These are phyloP conservation scores for Ailanthus altissimus DNA, from an alignment of 345 rosid genomes.

Conservation along the genomic window DNA sequence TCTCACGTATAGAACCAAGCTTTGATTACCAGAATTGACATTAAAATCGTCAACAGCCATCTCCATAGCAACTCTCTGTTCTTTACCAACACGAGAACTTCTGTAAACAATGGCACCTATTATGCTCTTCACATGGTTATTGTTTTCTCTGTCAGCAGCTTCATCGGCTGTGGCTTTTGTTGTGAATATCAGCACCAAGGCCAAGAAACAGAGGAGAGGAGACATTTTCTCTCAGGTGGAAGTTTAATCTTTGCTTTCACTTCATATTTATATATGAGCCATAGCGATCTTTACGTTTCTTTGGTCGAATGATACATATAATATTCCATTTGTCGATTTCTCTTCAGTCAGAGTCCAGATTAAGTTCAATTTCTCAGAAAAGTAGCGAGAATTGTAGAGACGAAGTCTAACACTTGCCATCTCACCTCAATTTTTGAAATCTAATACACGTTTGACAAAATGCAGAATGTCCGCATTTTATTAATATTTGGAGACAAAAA, in stretches of 20 bases:
- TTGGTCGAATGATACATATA: no score
- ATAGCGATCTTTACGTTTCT: no score
- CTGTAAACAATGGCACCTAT: constrained; percentile 10
- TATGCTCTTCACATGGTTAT: background rate
- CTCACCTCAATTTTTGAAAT: no score
- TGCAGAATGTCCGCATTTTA: no score
- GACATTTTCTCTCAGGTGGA: background rate
- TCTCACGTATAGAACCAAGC: background rate
- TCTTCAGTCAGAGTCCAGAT: background rate
- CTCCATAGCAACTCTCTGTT: constrained; percentile 15
- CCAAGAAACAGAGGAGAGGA: background rate
- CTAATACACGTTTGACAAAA: no score
- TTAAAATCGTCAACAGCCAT: constrained; percentile 14
- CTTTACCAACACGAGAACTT: constrained; percentile 19
- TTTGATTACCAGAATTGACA: background rate
- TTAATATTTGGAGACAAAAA: no score
- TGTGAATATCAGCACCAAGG: background rate
- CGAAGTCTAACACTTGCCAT: no score
- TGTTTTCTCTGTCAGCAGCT: background rate
- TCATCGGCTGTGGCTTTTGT: background rate
- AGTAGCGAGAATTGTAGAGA: no score
- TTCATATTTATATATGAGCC: background rate
- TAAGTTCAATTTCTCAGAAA: background rate
- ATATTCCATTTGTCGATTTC: background rate
- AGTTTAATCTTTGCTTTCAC: background rate